Evolutionary conservation across 305 asterid genomes (phyloP).

Genomic region (Fraxinus xanthoxyloides): DNA sequence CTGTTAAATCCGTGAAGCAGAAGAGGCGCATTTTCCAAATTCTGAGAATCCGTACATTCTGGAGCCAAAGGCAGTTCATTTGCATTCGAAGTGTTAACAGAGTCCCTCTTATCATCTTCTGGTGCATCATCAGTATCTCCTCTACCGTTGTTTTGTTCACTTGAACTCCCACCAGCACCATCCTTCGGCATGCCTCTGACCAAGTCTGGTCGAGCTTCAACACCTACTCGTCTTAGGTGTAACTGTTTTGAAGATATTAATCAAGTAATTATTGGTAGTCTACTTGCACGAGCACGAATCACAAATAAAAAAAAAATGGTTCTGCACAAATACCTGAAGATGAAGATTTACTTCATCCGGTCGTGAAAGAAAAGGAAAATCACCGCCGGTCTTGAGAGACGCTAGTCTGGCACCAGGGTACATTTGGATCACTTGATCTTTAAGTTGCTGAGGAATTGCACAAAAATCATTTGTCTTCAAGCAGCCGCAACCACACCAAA

Average conservation of each 20-base stretch:
- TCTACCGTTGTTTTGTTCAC: conserved; percentile 46
- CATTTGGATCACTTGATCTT: conserved; percentile 82
- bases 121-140: conserved; percentile 42
- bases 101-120: conserved; percentile 38
- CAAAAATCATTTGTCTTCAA: conserved; percentile 86
- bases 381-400: conserved; percentile 80
- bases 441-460: conserved; percentile 78
- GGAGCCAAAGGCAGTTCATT: conserved; percentile 53
- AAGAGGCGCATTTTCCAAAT: conserved; percentile 32
- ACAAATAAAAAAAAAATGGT: not conserved
- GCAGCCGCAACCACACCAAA: conserved; percentile 23
- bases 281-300: conserved; percentile 2
- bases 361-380: conserved; percentile 91
- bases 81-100: conserved; percentile 31
- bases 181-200: conserved; percentile 44
- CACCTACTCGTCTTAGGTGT: conserved; percentile 88
- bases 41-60: conserved; percentile 42
- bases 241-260: conserved; percentile 46
- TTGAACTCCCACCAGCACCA: conserved; percentile 67
- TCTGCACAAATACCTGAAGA: conserved; percentile 65
- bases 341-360: conserved; percentile 96
- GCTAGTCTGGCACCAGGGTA: conserved; percentile 92
- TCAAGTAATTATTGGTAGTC: not conserved
- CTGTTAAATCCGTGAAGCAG: conserved; percentile 26
- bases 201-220: conserved; percentile 67